Conservation (phyloP, 208 protist genomes). For the Herpetomonas tarakana region DNA sequence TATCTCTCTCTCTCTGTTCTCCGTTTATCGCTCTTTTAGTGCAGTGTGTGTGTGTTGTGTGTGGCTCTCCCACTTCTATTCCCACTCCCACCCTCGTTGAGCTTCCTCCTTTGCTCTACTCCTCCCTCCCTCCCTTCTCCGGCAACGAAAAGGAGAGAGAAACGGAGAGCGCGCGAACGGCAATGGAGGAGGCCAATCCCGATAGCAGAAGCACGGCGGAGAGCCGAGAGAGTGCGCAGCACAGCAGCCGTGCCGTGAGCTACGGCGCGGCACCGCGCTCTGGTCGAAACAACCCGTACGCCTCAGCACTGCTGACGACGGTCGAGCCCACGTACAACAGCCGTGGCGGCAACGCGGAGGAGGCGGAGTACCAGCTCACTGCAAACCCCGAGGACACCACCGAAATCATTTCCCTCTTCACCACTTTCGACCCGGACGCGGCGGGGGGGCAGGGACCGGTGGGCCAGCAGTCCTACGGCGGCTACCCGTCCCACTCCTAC, state of each 20-base stretch:
- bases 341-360: not conserved
- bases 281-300: constrained; percentile 11
- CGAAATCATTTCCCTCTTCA: constrained; percentile 52
- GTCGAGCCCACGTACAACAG: not conserved
- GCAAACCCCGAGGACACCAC: constrained; percentile 31
- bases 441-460: constrained; percentile 14
- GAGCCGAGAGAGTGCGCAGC: no score
- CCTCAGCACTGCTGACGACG: not conserved
- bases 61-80: not conserved
- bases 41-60: not conserved
- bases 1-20: not conserved
- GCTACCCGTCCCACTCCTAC: not conserved
- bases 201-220: no score
- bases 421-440: constrained; percentile 32
- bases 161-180: no score
- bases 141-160: no score
- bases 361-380: constrained; percentile 14
- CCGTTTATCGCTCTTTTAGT: not conserved
- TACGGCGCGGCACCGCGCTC: not conserved
- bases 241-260: not conserved
- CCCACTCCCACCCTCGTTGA: no score
- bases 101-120: no score
- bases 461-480: constrained; percentile 5
- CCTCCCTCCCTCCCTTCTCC: no score
- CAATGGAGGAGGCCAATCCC: no score